Evolutionary conservation across 2,329 filamentous ascomycete species (phyloP).

Genomic region (Colletotrichum falcatum): DNA sequence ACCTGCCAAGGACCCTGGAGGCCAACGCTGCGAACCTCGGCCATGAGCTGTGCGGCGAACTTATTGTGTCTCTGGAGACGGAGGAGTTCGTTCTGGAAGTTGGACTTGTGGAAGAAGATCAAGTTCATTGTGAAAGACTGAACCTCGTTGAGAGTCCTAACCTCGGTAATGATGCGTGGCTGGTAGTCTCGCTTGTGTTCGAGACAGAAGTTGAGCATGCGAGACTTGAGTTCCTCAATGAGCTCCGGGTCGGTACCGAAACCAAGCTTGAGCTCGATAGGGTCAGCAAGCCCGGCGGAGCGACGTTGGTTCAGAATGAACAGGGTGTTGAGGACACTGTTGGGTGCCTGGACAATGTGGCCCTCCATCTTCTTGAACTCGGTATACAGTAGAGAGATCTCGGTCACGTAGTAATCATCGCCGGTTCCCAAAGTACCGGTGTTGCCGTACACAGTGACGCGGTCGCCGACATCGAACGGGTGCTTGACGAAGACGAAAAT

Average conservation of each 20-base stretch:
- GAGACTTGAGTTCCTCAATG: conserved; percentile 83
- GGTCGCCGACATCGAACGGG: conserved; percentile 95
- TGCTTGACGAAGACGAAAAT: conserved; percentile 98
- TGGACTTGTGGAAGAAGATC: conserved; percentile 97
- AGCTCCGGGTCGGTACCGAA: conserved; percentile 88
- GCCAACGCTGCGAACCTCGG: conserved; percentile 83
- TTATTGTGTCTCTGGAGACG: conserved; percentile 93
- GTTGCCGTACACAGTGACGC: conserved; percentile 91
- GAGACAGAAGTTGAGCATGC: conserved; percentile 85
- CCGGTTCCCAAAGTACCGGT: conserved; percentile 82
- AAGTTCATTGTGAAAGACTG: conserved; percentile 91
- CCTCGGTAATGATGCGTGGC: conserved; percentile 85
- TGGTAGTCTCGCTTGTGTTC: conserved; percentile 92
- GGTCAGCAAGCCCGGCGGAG: conserved; percentile 88
- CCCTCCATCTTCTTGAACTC: conserved; percentile 99
- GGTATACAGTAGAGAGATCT: conserved; percentile 92
- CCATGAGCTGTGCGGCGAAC: conserved; percentile 92
- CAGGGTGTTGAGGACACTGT: conserved; percentile 90
- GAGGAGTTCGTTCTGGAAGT: conserved; percentile 94
- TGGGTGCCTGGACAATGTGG: conserved; percentile 94
- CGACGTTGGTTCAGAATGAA: conserved; percentile 97
- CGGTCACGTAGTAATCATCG: conserved; percentile 96
- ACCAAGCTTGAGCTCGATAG: conserved; percentile 84
- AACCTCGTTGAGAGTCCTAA: conserved; percentile 83
- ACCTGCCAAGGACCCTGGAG: conserved; percentile 79